Evolutionary conservation across 352 stramenopile species (phyloP), one percentile per base, ranked within the genome.

Genomic region (Phytopythium helicoides): DNA sequence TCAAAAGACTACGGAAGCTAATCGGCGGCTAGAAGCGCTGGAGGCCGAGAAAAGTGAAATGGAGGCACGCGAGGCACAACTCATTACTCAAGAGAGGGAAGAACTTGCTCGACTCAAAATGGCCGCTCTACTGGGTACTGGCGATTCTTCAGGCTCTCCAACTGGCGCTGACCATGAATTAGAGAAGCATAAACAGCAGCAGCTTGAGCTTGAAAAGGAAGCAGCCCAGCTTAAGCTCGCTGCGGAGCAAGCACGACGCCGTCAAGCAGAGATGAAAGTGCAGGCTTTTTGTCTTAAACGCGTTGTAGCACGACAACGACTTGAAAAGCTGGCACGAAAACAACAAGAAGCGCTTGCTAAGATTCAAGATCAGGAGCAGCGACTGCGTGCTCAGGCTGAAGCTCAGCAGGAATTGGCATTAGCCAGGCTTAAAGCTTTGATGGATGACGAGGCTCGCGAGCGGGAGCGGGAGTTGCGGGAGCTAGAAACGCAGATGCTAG

Each of bases 401-500:
- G 78, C 88, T 35, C 74, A 86, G 22, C 85, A 92, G 35, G 81
- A 92, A 51, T 57, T 89, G 44, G 79, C 74, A 26, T 52, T 89
- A 22, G 73, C 78, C 11, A 68, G 71, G 52, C 60, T 90, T 16
- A 84, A 91, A 37, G 64, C 62, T 8, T 59, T 86, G 51, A 89
- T 94, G 68, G 81, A 92, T 36, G 77, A 89, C 14, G 81, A 94
- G 18, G 72, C 73, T 8, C 57, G 81, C 4, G 67, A 62, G 7
- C 56, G 73, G 4, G 81, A 94, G 33, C 76, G 89, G 38, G 83
- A 94, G 56, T 68, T 88, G 37, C 80, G 82, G 33, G 71, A 80
- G 31, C 68, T 94, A 1, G 76, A 91, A 55, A 51, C 76, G 12
- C 61, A 91, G 44, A 89, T 94, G 71, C 68, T 88, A n/a, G 79